A percentile compares a stretch with the other conserved stretches of the same genome.
Conservation (phyloP, 108 stramenopile genomes). For the Craspedostauros australis region DNA sequence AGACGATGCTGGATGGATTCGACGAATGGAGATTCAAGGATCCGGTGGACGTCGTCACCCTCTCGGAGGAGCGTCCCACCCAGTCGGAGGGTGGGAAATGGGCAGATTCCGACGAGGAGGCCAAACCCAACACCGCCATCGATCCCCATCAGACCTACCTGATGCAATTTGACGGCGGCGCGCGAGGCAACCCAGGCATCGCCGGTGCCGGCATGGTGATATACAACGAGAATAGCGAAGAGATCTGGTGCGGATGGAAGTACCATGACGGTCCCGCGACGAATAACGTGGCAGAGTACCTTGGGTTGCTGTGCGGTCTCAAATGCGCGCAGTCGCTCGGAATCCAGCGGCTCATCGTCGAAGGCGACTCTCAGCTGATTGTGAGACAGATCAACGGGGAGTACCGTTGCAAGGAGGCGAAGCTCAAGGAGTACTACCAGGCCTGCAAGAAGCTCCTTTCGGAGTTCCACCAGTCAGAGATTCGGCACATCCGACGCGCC, state of each 20-base stretch:
- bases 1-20: neutral
- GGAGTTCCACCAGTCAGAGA: slow-evolving; percentile 47
- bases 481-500: slow-evolving; percentile 54
- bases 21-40: slow-evolving; percentile 8
- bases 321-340: slow-evolving; percentile 60
- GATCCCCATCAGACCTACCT: slow-evolving; percentile 42
- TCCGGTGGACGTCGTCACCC: slow-evolving; percentile 4
- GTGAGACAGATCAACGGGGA: slow-evolving; percentile 55
- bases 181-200: slow-evolving; percentile 58
- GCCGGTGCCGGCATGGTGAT: slow-evolving; percentile 73
- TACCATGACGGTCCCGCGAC: slow-evolving; percentile 48
- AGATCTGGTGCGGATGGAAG: slow-evolving; percentile 49
- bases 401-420: slow-evolving; percentile 45
- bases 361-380: slow-evolving; percentile 72
- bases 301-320: slow-evolving; percentile 50
- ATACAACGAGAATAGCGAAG: slow-evolving; percentile 33
- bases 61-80: neutral
- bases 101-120: slow-evolving; percentile 7
- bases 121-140: slow-evolving; percentile 8
- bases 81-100: slow-evolving; percentile 7
- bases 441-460: slow-evolving; percentile 22
- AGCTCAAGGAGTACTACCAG: slow-evolving; percentile 31
- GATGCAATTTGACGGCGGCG: slow-evolving; percentile 76
- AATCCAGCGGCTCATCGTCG: slow-evolving; percentile 41
- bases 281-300: slow-evolving; percentile 84